Conservation (phyloP, 140 eudicot genomes). For the Cichorium intybus region DNA sequence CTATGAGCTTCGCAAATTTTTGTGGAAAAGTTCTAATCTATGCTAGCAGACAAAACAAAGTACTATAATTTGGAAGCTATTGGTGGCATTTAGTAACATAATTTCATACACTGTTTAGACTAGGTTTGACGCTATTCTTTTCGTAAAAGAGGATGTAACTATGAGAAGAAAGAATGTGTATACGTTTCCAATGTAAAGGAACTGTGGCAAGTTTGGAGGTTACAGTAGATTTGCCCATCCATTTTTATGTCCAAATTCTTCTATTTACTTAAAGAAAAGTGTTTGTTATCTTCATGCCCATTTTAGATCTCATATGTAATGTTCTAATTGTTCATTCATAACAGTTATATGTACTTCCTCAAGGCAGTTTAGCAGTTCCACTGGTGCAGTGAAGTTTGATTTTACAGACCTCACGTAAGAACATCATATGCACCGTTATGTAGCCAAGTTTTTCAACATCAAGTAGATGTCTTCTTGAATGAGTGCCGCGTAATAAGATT, state of each 20-base stretch:
- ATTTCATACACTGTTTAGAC: background rate
- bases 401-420: conserved; percentile 95
- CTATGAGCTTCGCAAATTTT: background rate
- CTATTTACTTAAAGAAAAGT: background rate
- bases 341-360: conserved; percentile 11
- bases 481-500: no score
- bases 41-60: background rate
- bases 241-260: background rate
- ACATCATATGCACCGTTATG: conserved; percentile 1
- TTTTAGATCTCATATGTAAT: background rate
- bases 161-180: background rate
- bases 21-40: background rate
- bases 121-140: background rate
- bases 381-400: conserved; percentile 50
- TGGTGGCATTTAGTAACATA: background rate
- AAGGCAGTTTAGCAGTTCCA: conserved; percentile 50
- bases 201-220: background rate
- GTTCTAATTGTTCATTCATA: background rate
- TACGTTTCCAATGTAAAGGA: background rate
- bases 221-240: background rate
- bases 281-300: background rate
- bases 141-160: background rate
- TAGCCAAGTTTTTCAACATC: background rate
- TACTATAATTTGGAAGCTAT: background rate
- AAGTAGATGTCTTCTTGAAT: background rate